Base-by-base conservation (phyloP, 306 rosid genomes). In the Rosa rugosa region DNA sequence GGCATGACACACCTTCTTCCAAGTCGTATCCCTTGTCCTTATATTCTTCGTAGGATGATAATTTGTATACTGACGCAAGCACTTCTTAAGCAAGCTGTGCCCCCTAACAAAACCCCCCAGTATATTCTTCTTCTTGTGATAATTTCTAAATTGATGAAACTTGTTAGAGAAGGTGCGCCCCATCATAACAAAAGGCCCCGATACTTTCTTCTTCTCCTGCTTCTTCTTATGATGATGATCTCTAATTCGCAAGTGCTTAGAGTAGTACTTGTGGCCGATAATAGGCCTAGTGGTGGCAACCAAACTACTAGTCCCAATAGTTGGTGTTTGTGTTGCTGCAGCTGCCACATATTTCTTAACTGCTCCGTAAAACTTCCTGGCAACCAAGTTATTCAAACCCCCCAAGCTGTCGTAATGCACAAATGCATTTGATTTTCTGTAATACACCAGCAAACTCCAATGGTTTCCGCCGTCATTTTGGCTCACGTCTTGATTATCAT, bases 321-420 rank as follows among this genome's bases (percentile, higher is more conserved):
- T 23, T 59, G 36, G 65, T 23, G 65, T n/a, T 56, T 20, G 66
- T 27, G 5, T 64, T 64, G 69, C 0, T 64, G 69, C 25, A 18
- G 47, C 47, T 1, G 49, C 71, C 25, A 53, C 36, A 54, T 38
- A 18, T 54, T 73, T 72, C 45, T 50, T 54, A 12, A 73, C 34
- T 36, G 67, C 77, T 54, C n/a, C 34, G 10, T 73, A 73, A 13
- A 73, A 45, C 18, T 54, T 73, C 65, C 49, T 27, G 47, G 77
- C 67, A 53, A 11, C 77, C 8, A 13, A 38, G 25, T 3, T 16
- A n/a, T 73, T 73, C 36, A 73, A 12, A 0, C 50, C 34, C 65
- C 77, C 77, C 51, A 73, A 54, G 77, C 77, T 73, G 51, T 73
- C 77, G 42, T 73, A 73, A 38, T 73, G 77, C 38, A 54, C 77